Evolutionary conservation across 2,329 filamentous ascomycete genomes (phyloP), one percentile per base, ranked within the genome.

Genomic region (Elsinoe batatas): DNA sequence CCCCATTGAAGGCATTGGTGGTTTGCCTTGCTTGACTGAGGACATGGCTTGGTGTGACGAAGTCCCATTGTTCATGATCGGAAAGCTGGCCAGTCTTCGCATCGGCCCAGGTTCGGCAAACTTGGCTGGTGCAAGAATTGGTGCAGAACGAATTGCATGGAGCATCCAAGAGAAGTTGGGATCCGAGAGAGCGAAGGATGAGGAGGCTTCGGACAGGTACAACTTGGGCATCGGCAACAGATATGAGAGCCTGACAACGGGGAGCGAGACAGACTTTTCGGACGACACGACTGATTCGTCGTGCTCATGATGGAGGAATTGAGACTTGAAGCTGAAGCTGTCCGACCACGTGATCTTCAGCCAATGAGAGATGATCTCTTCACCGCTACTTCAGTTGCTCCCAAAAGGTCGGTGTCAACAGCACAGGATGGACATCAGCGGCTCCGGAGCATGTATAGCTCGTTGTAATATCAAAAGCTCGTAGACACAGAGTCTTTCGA

Each of bases 71-170:
- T 91, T 89, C 64, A 69, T 87, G 57, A 83, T 83, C 0, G 87
- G 85, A 1, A 75, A 81, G 53, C 70, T 91, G 35, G 87, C 84
- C 0, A 80, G 77, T 0, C 67, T 91, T 61, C 76, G 82, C 56
- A 70, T 91, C 0, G 87, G 87, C 0, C 87, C 87, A 10, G 85
- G 82, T 0, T 85, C 84, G 1, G 81, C 80, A 0, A 91, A 91
- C 65, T 72, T 91, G 3, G 86, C 85, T 26, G 87, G 87, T 0
- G 85, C 85, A 2, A 79, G 87, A 60, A 65, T 83, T 22, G 85
- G 85, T 0, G 86, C 87, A 0, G 87, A 91, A 70, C 77, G 87
- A 50, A 80, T 89, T 46, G 80, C 81, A 0, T 87, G 84, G 83
- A 81, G 79, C 1, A 76, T 89, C 50, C 79, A 85, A 60, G 81